Conservation (phyloP, 2,329 filamentous ascomycete genomes). For the Fusarium sp. region DNA sequence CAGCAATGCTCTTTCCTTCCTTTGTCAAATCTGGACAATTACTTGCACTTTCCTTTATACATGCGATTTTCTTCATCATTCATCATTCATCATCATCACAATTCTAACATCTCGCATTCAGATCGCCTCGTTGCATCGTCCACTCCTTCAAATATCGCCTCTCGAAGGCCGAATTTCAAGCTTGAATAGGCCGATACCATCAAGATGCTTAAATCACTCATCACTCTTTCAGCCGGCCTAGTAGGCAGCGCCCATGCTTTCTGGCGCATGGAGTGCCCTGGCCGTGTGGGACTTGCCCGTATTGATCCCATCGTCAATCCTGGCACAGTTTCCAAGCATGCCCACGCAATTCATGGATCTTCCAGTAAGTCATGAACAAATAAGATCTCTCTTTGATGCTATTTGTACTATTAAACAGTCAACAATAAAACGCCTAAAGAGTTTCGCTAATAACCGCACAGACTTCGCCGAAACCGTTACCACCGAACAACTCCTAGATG, state of each 20-base stretch:
- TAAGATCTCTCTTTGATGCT: no score
- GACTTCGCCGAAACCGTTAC: constrained; percentile 70
- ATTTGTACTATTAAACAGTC: neutral
- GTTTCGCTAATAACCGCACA: constrained; percentile 49
- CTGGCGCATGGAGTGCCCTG: constrained; percentile 89
- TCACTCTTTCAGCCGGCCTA: constrained; percentile 47
- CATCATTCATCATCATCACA: neutral
- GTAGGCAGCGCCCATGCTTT: constrained; percentile 69
- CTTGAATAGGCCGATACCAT: constrained; percentile 38
- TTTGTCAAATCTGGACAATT: neutral
- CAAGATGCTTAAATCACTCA: constrained; percentile 48
- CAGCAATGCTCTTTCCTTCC: constrained; percentile 5
- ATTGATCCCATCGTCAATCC: constrained; percentile 80
- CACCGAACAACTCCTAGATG: constrained; percentile 65
- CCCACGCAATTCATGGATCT: constrained; percentile 80
- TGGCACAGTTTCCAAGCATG: constrained; percentile 69
- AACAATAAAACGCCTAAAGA: neutral
- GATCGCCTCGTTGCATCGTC: constrained; percentile 50
- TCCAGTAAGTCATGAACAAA: constrained; percentile 66
- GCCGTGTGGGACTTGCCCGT: constrained; percentile 72
- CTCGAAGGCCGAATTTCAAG: constrained; percentile 23
- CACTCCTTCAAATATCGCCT: constrained; percentile 42
- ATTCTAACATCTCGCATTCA: constrained; percentile 36
- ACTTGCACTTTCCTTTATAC: constrained; percentile 6
- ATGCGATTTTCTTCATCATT: neutral